Conservation (phyloP, 352 stramenopile genomes). For the Phytophthora fragariaefolia region DNA sequence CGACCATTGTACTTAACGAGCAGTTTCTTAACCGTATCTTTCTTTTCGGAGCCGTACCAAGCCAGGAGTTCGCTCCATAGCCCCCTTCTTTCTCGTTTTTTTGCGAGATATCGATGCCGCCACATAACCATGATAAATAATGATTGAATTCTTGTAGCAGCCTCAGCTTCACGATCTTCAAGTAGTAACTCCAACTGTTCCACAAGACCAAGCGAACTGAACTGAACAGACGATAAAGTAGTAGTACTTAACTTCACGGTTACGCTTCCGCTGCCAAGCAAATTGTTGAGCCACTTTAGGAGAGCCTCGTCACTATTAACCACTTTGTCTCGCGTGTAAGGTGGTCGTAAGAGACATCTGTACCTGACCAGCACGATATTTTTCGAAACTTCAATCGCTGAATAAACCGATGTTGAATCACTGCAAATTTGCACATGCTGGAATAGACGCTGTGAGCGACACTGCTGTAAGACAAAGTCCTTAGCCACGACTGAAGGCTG, state of each 20-base stretch:
- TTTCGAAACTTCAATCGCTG: constrained; percentile 36
- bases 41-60: constrained; percentile 43
- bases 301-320: constrained; percentile 22
- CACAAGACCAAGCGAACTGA: constrained; percentile 37
- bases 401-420: constrained; percentile 25
- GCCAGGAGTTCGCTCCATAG: constrained; percentile 49
- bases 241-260: constrained; percentile 19
- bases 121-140: constrained; percentile 49
- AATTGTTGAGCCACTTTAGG: constrained; percentile 18
- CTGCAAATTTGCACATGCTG: constrained; percentile 41
- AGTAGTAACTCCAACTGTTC: constrained; percentile 53
- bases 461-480: constrained; percentile 41
- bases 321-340: constrained; percentile 16
- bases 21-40: constrained; percentile 43
- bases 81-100: constrained; percentile 38
- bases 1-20: constrained; percentile 49
- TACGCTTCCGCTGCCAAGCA: constrained; percentile 20
- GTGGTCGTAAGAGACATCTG: constrained; percentile 27
- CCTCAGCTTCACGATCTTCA: constrained; percentile 39
- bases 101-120: constrained; percentile 32
- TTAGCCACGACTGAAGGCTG: constrained; percentile 35
- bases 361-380: constrained; percentile 38
- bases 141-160: constrained; percentile 44
- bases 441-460: constrained; percentile 42
- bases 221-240: constrained; percentile 29